Evolutionary conservation across 345 rosid species (phyloP).

Genomic region (Dimocarpus longan): DNA sequence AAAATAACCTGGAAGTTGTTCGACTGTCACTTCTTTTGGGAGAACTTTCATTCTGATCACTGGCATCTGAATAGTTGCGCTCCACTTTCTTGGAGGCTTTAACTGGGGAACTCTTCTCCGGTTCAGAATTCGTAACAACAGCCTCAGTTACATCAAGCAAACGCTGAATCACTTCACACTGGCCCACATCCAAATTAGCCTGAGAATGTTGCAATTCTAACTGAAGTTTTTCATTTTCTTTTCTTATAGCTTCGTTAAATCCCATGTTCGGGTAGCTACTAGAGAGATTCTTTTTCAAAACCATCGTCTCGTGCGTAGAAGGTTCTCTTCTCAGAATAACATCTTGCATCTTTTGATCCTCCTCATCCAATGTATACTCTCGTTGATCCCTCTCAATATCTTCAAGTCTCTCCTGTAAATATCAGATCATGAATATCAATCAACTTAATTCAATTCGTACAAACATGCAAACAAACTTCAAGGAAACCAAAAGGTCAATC

Average conservation of each 20-base stretch:
- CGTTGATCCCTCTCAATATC: constrained; percentile 86
- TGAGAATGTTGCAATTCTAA: constrained; percentile 85
- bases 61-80: constrained; percentile 43
- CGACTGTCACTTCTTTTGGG: constrained; percentile 49
- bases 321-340: constrained; percentile 77
- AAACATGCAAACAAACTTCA: background rate
- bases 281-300: constrained; percentile 84
- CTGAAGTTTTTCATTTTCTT: constrained; percentile 81
- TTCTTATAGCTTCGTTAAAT: constrained; percentile 76
- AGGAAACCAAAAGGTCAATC: background rate
- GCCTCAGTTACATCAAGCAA: constrained; percentile 81
- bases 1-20: constrained; percentile 66
- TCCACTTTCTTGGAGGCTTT: constrained; percentile 60
- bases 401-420: constrained; percentile 77
- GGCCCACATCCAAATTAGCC: constrained; percentile 73
- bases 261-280: constrained; percentile 83
- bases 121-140: constrained; percentile 47
- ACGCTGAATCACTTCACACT: constrained; percentile 90
- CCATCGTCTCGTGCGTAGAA: constrained; percentile 57
- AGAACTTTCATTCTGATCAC: constrained; percentile 45
- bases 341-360: constrained; percentile 85
- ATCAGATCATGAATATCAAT: constrained; percentile 5
- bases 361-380: constrained; percentile 91
- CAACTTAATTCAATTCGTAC: background rate
- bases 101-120: constrained; percentile 43